These are phyloP conservation scores for Zymoseptoria passerinii DNA, from an alignment of 2,329 filamentous ascomycete species.

Conservation along the genomic window DNA sequence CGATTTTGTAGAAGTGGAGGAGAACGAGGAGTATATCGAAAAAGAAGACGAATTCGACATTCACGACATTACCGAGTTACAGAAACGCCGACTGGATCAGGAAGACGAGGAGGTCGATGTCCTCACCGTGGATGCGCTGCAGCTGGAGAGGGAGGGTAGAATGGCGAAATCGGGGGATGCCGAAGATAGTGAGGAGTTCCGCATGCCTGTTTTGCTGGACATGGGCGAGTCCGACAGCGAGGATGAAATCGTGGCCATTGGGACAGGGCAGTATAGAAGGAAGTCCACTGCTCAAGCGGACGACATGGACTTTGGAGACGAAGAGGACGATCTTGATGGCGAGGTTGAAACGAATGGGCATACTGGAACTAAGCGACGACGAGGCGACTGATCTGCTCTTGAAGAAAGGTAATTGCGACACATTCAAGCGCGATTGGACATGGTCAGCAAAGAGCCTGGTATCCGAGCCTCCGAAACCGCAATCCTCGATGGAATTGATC, in stretches of 20 bases:
- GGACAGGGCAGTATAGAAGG: slow-evolving; percentile 74
- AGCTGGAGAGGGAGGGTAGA: slow-evolving; percentile 28
- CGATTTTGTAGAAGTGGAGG: slow-evolving; percentile 94
- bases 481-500: too few relatives aligned
- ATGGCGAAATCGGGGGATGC: slow-evolving; percentile 42
- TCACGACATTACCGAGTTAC: slow-evolving; percentile 87
- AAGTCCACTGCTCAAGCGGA: slow-evolving; percentile 52
- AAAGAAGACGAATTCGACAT: slow-evolving; percentile 97
- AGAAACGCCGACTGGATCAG: slow-evolving; percentile 77
- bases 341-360: slow-evolving; percentile 18
- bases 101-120: slow-evolving; percentile 95
- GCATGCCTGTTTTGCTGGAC: slow-evolving; percentile 88
- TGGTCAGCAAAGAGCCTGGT: too few relatives aligned
- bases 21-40: slow-evolving; percentile 95
- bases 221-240: slow-evolving; percentile 92
- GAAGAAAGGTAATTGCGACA: neutral
- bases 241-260: slow-evolving; percentile 66
- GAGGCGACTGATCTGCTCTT: slow-evolving; percentile 15
- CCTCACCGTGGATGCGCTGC: slow-evolving; percentile 60
- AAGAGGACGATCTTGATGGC: slow-evolving; percentile 15
- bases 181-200: slow-evolving; percentile 54
- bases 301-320: slow-evolving; percentile 37
- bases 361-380: slow-evolving; percentile 17
- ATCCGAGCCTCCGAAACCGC: too few relatives aligned
- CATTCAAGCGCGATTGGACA: too few relatives aligned